Percentiles rank a stretch among this genome's conserved stretches.
phyloP scores from a whole-genome alignment of 371 early-diverging fungal species.

The Mortierella sp. region DNA sequence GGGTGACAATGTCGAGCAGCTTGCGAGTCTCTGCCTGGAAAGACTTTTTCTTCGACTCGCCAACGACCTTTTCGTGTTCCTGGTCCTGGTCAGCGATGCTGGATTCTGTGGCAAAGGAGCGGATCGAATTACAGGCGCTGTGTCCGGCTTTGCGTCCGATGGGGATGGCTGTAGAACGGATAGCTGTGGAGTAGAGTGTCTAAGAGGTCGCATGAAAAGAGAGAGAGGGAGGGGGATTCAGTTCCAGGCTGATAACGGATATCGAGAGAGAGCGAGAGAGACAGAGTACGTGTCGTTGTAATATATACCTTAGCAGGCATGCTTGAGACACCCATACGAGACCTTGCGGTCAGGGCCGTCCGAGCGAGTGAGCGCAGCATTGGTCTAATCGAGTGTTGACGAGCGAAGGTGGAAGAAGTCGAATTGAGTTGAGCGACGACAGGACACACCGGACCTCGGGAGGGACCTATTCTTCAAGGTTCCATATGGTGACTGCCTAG shows the following conservation, averaged over 20 bases:
- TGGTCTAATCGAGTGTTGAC: conserved; percentile 2
- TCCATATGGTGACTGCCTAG: too few relatives aligned
- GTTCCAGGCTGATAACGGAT: too few relatives aligned
- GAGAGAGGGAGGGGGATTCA: neutral
- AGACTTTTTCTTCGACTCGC: conserved; percentile 48
- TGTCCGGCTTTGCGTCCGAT: conserved; percentile 17
- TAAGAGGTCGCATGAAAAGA: neutral
- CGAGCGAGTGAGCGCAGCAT: conserved; percentile 51
- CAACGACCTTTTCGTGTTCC: conserved; percentile 39
- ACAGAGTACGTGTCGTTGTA: too few relatives aligned
- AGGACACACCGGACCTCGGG: too few relatives aligned
- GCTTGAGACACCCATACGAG: conserved; percentile 13
- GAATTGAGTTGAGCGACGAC: too few relatives aligned
- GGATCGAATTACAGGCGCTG: conserved; percentile 24
- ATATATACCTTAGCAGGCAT: conserved; percentile 31
- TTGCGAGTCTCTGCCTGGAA: conserved; percentile 90
- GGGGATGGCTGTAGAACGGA: conserved; percentile 32
- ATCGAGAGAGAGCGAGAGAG: too few relatives aligned
- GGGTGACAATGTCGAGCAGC: conserved; percentile 86
- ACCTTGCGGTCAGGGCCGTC: conserved; percentile 42
- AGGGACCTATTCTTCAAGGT: too few relatives aligned
- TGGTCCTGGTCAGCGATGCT: conserved; percentile 20
- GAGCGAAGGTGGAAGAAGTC: neutral
- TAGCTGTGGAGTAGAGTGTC: conserved; percentile 36
- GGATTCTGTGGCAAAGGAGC: conserved; percentile 38